Evolutionary conservation across 164 flowering plant species (phyloP).

Genomic region (Piper betle): DNA sequence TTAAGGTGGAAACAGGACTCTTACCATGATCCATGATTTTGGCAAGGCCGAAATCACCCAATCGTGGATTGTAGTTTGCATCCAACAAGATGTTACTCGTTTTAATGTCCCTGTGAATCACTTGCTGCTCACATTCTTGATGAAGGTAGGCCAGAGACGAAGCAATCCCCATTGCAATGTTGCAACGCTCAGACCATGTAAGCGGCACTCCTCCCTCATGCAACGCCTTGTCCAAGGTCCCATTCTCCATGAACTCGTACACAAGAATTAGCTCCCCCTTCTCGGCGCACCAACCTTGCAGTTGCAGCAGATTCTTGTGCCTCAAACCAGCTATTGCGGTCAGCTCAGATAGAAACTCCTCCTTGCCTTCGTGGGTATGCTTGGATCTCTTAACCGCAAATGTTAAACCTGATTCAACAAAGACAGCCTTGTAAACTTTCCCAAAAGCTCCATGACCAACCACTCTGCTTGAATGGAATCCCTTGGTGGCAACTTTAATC

Average conservation of each 20-base stretch:
- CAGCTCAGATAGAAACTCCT: conserved; percentile 65
- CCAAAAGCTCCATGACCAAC: conserved; percentile 24
- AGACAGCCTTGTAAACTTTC: conserved; percentile 17
- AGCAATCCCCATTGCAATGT: conserved; percentile 66
- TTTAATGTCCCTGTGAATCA: conserved; percentile 84
- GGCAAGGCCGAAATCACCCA: conserved; percentile 88
- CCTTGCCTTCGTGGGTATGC: conserved; percentile 62
- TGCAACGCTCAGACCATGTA: conserved; percentile 50
- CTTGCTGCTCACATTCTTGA: conserved; percentile 89
- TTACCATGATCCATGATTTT: conserved; percentile 82
- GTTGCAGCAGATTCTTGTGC: conserved; percentile 81
- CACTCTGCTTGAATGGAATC: conserved; percentile 17
- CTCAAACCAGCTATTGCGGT: conserved; percentile 69
- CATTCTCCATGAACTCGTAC: conserved; percentile 83
- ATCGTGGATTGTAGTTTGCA: conserved; percentile 48
- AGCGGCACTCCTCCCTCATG: conserved; percentile 28
- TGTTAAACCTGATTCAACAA: conserved; percentile 7
- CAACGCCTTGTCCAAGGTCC: conserved; percentile 60
- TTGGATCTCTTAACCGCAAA: conserved; percentile 24
- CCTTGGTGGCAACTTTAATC: conserved; percentile 24
- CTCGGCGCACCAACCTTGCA: conserved; percentile 92
- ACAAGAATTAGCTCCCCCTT: conserved; percentile 77
- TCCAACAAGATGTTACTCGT: conserved; percentile 79
- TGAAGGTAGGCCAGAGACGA: conserved; percentile 68
- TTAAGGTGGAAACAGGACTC: conserved; percentile 83